Percentiles rank a stretch among this genome's conserved stretches.
These are phyloP conservation scores for Madurella fahalii DNA, from an alignment of 2,329 filamentous ascomycete species.

Conservation along the genomic window DNA sequence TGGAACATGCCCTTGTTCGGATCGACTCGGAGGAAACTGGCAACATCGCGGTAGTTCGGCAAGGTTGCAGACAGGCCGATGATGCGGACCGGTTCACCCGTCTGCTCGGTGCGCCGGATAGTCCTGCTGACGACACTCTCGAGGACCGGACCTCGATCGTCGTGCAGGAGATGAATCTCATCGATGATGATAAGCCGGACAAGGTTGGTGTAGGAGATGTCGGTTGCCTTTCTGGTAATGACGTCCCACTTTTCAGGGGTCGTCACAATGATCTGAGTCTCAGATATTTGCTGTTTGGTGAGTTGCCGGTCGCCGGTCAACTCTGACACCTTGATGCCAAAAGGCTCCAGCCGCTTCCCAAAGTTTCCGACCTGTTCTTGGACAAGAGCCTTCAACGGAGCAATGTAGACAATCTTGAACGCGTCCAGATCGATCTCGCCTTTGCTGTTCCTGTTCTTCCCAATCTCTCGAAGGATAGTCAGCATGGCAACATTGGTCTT, in stretches of 20 bases:
- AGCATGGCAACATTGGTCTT: constrained; percentile 99
- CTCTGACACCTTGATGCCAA: constrained; percentile 90
- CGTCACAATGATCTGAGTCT: constrained; percentile 97
- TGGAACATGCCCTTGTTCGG: constrained; percentile 84
- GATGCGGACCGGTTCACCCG: constrained; percentile 85
- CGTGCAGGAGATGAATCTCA: constrained; percentile 95
- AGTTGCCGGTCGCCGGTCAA: constrained; percentile 96
- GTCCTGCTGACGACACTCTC: constrained; percentile 96
- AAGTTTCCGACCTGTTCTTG: constrained; percentile 99
- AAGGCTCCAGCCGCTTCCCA: constrained; percentile 82
- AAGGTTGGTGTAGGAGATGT: constrained; percentile 95
- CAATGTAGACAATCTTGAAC: constrained; percentile 98
- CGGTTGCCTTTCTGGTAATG: constrained; percentile 95
- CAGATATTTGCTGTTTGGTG: constrained; percentile 96
- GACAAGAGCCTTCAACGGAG: constrained; percentile 89
- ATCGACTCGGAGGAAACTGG: constrained; percentile 89
- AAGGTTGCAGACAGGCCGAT: constrained; percentile 91
- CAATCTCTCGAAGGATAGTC: constrained; percentile 91
- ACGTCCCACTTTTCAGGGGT: constrained; percentile 99
- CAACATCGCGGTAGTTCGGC: constrained; percentile 94
- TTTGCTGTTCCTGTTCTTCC: constrained; percentile 86
- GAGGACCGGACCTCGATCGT: constrained; percentile 92
- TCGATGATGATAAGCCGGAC: constrained; percentile 95
- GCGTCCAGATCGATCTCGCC: constrained; percentile 94
- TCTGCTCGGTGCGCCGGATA: constrained; percentile 89